Percentiles rank a stretch among this genome's conserved stretches.
Conservation (phyloP, 768 basidiomycete genomes). For the Antrodiella citrinella region DNA sequence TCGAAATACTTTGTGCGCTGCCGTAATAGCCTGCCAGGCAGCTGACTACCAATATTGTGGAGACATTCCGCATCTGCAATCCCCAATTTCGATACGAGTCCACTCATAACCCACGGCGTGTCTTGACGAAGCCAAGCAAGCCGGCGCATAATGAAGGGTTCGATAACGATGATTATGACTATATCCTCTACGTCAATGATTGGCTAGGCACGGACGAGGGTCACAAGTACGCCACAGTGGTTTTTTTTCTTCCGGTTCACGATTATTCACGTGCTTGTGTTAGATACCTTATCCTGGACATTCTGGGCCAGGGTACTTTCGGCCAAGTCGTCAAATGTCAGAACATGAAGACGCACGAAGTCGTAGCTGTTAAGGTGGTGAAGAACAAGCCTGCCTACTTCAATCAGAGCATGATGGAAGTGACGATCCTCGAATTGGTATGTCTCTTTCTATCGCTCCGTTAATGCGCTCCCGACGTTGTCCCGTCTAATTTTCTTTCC, state of each 20-base stretch:
- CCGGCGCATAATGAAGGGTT: conserved; percentile 93
- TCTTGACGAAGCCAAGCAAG: conserved; percentile 96
- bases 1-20: neutral
- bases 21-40: conserved; percentile 46
- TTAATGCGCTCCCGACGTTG: conserved; percentile 1
- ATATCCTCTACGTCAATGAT: conserved; percentile 98
- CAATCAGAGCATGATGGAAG: conserved; percentile 99
- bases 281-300: conserved; percentile 95
- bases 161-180: conserved; percentile 99
- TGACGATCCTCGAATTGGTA: conserved; percentile 93
- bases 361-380: conserved; percentile 98
- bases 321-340: conserved; percentile 99
- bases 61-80: conserved; percentile 93
- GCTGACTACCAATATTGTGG: conserved; percentile 79
- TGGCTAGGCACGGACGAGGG: conserved; percentile 92
- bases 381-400: conserved; percentile 99
- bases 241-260: neutral
- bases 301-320: conserved; percentile 97
- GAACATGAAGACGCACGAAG: conserved; percentile 98
- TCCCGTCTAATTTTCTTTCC: conserved; percentile 4
- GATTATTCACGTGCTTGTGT: conserved; percentile 8
- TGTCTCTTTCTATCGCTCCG: conserved; percentile 24
- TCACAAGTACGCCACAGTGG: conserved; percentile 64
- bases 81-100: conserved; percentile 93
- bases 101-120: conserved; percentile 88